Evolutionary conservation across 2,329 filamentous ascomycete species (phyloP).

Genomic region (Albophoma yamanashiensis): DNA sequence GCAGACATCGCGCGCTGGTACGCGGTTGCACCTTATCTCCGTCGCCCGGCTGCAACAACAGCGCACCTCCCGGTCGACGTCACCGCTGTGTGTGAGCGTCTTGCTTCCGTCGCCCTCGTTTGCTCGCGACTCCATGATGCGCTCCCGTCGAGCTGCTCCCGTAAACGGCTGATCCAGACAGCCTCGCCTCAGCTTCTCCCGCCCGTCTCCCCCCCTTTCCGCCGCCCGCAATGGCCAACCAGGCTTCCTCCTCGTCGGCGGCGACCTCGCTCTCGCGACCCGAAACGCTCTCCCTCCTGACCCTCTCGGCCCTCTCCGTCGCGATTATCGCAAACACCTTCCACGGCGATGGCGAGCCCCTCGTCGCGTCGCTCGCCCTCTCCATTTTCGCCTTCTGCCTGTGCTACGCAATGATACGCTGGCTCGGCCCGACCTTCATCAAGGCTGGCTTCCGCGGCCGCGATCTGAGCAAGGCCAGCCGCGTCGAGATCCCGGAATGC

Average conservation of each 20-base stretch:
- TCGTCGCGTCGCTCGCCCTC: constrained; percentile 80
- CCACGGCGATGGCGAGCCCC: constrained; percentile 74
- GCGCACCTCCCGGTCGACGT: neutral
- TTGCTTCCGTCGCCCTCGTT: neutral
- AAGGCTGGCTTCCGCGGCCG: constrained; percentile 79
- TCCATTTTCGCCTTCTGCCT: constrained; percentile 75
- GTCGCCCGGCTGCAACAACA: neutral
- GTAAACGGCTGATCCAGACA: neutral
- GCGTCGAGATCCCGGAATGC: constrained; percentile 78
- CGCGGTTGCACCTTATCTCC: neutral
- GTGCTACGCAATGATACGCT: constrained; percentile 78
- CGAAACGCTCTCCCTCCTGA: constrained; percentile 45
- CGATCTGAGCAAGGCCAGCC: constrained; percentile 65
- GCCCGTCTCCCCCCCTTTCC: neutral
- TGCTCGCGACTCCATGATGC: neutral
- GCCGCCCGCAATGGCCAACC: constrained; percentile 14
- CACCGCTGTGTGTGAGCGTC: neutral
- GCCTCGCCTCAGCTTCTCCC: neutral
- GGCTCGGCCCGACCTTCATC: constrained; percentile 86
- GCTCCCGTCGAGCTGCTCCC: neutral
- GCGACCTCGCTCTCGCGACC: constrained; percentile 32
- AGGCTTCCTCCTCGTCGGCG: constrained; percentile 15
- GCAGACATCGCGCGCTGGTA: neutral
- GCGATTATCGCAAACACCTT: constrained; percentile 73
- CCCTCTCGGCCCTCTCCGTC: constrained; percentile 57